Base-by-base conservation (phyloP, 2,329 filamentous ascomycete genomes). In the Aureobasidium sp. region DNA sequence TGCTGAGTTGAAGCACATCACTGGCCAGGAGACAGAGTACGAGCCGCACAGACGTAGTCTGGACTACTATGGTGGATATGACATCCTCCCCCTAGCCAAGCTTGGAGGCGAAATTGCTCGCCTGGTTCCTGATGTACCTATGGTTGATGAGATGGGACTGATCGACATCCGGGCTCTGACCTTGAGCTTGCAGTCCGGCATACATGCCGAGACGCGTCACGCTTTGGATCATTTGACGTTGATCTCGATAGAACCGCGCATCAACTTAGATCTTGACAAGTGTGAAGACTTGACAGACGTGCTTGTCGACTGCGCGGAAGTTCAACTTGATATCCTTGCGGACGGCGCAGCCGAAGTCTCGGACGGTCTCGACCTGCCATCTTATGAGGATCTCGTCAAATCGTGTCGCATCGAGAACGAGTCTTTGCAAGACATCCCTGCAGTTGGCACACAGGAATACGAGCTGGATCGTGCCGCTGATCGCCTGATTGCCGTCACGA, bases 121-220 rank as follows among this genome's bases (percentile, higher is more conserved):
- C 48, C 80, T 85, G 68, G 89, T 87, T 69, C 91, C 92, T 0
- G 87, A 89, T 62, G 81, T 91, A 41, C 93, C 94, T 0, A 78
- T 81, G 2, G 81, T 91, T 20, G 78, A 82, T 25, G 92, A 97
- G 68, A 81, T 97, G 58, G 94, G 93, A 9, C 83, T 91, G 22
- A 89, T 97, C 66, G 93, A 99, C 70, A 87, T 97, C 31, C 88
- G 92, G 67, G 91, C 93, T 22, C 81, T 99, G 44, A 96, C 88
- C 0, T 88, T 91, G 79, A 91, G 91, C 69, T 78, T 99, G 41
- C 91, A 96, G 71, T 95, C 89, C 61, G 93, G 93, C 0, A 89
- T 97, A 47, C 87, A 91, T 68, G 87, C 86, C 5, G 94, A 99
- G 75, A 87, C 96, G n/a, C 86, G 93, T 11, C 77, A 96, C 65